These are phyloP conservation scores for Solanum etuberosum DNA, from an alignment of 257 asterid species.

Conservation along the genomic window DNA sequence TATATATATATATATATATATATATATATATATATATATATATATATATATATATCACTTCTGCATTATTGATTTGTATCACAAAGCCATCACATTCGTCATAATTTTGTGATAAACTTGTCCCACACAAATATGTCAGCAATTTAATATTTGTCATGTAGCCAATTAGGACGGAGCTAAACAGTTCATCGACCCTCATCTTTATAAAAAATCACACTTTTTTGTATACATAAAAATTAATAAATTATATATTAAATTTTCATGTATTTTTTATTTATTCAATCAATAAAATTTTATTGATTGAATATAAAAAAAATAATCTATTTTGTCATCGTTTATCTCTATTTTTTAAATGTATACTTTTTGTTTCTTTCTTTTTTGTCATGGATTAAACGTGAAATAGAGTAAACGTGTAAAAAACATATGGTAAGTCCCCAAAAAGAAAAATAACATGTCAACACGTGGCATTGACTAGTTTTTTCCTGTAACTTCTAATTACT, in stretches of 20 bases:
- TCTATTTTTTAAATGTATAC: not conserved
- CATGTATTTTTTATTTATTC: not conserved
- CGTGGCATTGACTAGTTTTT: not conserved
- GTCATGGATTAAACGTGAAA: not conserved
- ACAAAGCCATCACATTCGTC: not conserved
- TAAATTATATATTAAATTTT: too few species aligned
- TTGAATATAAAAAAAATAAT: too few species aligned
- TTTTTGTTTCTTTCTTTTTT: not conserved
- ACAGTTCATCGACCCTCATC: not conserved
- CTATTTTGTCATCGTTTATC: not conserved
- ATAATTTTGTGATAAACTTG: not conserved
- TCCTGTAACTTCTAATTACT: not conserved
- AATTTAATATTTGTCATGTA: not conserved
- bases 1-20: too few species aligned
- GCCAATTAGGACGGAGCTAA: too few species aligned
- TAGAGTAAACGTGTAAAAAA: not conserved
- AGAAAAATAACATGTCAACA: not conserved
- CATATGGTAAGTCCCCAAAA: not conserved
- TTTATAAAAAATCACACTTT: too few species aligned
- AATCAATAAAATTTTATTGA: not conserved
- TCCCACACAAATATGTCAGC: not conserved
- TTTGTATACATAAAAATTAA: not conserved
- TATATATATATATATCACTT: too few species aligned
- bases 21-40: too few species aligned
- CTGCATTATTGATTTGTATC: not conserved